phyloP scores from a whole-genome alignment of 805 yeast genomes.

The Candida qinlingensis region DNA sequence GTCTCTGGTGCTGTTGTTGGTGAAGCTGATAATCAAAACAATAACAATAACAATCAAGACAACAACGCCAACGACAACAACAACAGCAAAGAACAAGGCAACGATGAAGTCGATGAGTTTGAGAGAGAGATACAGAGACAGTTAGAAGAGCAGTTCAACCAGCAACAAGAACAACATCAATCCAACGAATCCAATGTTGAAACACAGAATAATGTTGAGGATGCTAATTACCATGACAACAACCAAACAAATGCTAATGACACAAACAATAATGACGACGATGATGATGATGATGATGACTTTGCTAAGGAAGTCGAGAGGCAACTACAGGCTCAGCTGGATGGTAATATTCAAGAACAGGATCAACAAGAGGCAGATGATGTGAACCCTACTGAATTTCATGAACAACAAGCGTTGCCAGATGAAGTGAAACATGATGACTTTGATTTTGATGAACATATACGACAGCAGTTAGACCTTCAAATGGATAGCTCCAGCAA shows the following conservation, averaged over 20 bases:
- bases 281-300: constrained; percentile 21
- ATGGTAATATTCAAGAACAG: background rate
- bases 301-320: constrained; percentile 25
- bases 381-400: background rate
- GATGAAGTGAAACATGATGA: background rate
- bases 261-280: constrained; percentile 2
- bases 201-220: constrained; percentile 1
- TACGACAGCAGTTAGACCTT: constrained; percentile 8
- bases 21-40: constrained; percentile 1
- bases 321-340: constrained; percentile 19
- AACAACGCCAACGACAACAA: background rate
- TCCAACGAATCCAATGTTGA: background rate
- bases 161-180: constrained; percentile 3
- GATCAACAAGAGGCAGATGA: background rate
- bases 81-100: background rate
- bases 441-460: constrained; percentile 4
- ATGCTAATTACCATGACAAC: constrained; percentile 1
- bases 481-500: background rate
- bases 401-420: background rate
- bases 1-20: background rate
- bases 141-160: constrained; percentile 17
- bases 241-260: background rate
- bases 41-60: constrained; percentile 3
- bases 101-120: constrained; percentile 15
- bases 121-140: constrained; percentile 23